Conservation (phyloP, 2,329 filamentous ascomycete species). For the Fusarium pseudonygamai region DNA sequence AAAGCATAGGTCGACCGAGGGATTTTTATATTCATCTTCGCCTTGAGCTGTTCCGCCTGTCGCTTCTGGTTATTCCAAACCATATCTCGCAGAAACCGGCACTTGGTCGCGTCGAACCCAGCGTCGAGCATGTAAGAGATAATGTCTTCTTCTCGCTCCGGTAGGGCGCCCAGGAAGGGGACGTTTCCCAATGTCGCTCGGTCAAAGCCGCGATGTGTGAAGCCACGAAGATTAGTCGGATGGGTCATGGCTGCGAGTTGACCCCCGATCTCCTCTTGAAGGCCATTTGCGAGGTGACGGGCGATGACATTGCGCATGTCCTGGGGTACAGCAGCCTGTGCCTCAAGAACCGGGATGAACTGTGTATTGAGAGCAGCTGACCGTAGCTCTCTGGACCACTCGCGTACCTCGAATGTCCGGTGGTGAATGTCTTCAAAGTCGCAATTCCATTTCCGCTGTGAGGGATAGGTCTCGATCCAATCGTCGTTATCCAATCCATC, state of each 20-base stretch:
- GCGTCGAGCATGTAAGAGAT: conserved; percentile 65
- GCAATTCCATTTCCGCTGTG: conserved; percentile 74
- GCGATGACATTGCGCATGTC: conserved; percentile 60
- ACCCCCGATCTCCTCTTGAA: conserved; percentile 62
- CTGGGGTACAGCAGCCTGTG: conserved; percentile 59
- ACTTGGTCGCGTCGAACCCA: conserved; percentile 65
- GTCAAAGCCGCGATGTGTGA: conserved; percentile 58
- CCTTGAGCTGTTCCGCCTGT: conserved; percentile 63
- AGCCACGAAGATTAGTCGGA: conserved; percentile 61
- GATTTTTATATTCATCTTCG: conserved; percentile 68
- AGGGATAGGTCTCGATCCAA: conserved; percentile 74
- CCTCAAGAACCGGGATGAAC: conserved; percentile 73
- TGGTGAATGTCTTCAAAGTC: conserved; percentile 59
- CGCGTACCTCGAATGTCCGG: conserved; percentile 72
- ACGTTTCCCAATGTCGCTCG: conserved; percentile 53
- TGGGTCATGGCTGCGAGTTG: conserved; percentile 62
- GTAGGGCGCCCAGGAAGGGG: conserved; percentile 61
- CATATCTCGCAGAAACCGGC: conserved; percentile 59
- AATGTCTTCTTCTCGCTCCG: conserved; percentile 58
- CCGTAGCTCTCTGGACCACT: conserved; percentile 44
- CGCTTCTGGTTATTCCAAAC: conserved; percentile 58
- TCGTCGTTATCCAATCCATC: conserved; percentile 52
- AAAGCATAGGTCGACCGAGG: conserved; percentile 68
- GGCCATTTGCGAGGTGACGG: conserved; percentile 57
- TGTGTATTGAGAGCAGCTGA: conserved; percentile 71